A percentile compares a stretch with the other conserved stretches of the same genome.
Conservation (phyloP, 2,329 filamentous ascomycete genomes). For the Gremmenia infestans region DNA sequence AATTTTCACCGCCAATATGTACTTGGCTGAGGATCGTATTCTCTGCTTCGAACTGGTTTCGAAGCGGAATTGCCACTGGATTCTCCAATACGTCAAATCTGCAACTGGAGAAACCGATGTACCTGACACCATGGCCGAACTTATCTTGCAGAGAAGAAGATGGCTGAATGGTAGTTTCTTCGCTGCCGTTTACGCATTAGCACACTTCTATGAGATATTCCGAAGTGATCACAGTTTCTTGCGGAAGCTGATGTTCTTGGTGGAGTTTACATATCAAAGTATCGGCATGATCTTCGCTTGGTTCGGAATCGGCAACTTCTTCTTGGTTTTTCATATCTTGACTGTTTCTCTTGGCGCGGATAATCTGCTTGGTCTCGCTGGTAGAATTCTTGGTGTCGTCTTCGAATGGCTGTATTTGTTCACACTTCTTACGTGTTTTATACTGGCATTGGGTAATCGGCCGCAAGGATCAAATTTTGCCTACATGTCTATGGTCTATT, state of each 20-base stretch:
- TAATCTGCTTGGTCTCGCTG: constrained; percentile 68
- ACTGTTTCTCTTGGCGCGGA: constrained; percentile 74
- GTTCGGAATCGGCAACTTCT: constrained; percentile 99
- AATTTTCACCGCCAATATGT: constrained; percentile 99
- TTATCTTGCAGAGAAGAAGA: constrained; percentile 90
- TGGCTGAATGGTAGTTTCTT: constrained; percentile 99
- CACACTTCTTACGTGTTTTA: constrained; percentile 89
- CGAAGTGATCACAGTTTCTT: constrained; percentile 83
- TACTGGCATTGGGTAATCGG: constrained; percentile 88
- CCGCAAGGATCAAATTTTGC: constrained; percentile 90
- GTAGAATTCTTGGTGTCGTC: constrained; percentile 76
- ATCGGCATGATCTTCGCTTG: constrained; percentile 97
- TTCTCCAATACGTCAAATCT: constrained; percentile 97
- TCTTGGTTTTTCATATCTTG: constrained; percentile 95
- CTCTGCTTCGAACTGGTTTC: constrained; percentile 97
- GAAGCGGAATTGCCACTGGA: constrained; percentile 96
- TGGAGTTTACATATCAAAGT: constrained; percentile 93
- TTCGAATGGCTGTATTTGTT: constrained; percentile 97
- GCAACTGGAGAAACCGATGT: constrained; percentile 96
- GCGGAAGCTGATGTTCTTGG: constrained; percentile 81
- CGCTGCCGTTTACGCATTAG: constrained; percentile 89
- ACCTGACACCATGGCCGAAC: constrained; percentile 86
- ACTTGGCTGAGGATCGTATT: constrained; percentile 96
- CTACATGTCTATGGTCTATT: constrained; percentile 97
- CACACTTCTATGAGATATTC: constrained; percentile 95